A percentile compares a stretch with the other conserved stretches of the same genome.
Conservation (phyloP, 352 stramenopile species). For the Phytophthora idaei region DNA sequence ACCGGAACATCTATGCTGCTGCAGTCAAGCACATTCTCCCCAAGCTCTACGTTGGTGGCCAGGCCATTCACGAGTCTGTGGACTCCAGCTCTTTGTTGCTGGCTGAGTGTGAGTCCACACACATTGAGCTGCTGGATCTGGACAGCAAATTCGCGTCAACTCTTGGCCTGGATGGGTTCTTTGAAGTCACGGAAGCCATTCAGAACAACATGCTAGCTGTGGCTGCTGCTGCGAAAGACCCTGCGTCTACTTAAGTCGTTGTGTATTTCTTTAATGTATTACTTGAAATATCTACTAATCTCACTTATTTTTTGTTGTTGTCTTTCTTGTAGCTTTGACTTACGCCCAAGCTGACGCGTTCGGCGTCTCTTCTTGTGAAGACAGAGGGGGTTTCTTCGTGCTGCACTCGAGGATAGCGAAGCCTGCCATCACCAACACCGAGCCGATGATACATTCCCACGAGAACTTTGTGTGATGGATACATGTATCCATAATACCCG, state of each 20-base stretch:
- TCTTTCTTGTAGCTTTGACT: background rate
- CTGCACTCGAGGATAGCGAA: constrained; percentile 55
- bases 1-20: constrained; percentile 31
- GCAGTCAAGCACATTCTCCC: constrained; percentile 33
- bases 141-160: constrained; percentile 37
- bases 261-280: constrained; percentile 13
- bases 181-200: constrained; percentile 40
- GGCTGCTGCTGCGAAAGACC: background rate
- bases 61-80: constrained; percentile 8
- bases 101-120: constrained; percentile 23
- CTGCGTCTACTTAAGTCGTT: constrained; percentile 15
- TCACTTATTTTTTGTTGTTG: constrained; percentile 16
- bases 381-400: constrained; percentile 10
- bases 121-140: constrained; percentile 37
- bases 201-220: constrained; percentile 35
- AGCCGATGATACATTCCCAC: constrained; percentile 52
- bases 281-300: constrained; percentile 8
- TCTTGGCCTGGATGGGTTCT: constrained; percentile 39
- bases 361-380: constrained; percentile 1
- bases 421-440: constrained; percentile 53
- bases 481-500: constrained; percentile 49
- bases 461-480: constrained; percentile 56
- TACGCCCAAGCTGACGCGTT: constrained; percentile 28
- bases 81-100: constrained; percentile 23
- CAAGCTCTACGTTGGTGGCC: constrained; percentile 28